Percentiles rank a stretch among this genome's conserved stretches.
phyloP scores from a whole-genome alignment of 352 stramenopile species.

The Globisporangium abappressorium region DNA sequence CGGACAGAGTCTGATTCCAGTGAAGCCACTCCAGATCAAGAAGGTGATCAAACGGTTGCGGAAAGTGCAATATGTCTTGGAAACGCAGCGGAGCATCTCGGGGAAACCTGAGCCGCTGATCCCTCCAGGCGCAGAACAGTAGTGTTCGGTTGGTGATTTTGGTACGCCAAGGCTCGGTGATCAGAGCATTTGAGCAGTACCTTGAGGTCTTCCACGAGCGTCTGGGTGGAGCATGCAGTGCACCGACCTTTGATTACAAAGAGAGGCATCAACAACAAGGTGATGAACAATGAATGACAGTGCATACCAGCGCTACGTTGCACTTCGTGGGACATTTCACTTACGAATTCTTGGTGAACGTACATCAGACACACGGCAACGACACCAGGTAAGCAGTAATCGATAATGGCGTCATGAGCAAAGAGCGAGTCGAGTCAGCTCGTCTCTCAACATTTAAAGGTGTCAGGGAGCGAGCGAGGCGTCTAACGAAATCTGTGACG shows the following conservation, averaged over 20 bases:
- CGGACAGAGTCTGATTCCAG: slow-evolving; percentile 11
- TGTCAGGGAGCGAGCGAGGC: neutral
- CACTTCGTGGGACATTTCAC: neutral
- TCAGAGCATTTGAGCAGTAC: neutral
- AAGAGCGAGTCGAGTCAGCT: neutral
- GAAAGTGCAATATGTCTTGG: slow-evolving; percentile 24
- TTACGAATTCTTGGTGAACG: neutral
- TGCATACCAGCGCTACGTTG: neutral
- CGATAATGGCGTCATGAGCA: neutral
- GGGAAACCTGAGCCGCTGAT: too few species aligned
- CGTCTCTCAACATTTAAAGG: neutral
- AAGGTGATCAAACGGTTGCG: slow-evolving; percentile 39
- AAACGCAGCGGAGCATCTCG: neutral
- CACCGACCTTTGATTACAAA: neutral
- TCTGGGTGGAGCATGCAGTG: neutral
- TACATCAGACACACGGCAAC: neutral
- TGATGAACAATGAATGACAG: neutral
- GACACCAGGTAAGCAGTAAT: neutral
- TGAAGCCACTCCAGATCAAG: slow-evolving; percentile 54
- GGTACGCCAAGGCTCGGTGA: neutral
- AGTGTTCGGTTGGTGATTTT: neutral
- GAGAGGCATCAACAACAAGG: neutral
- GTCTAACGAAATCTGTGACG: neutral
- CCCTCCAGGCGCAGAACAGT: neutral
- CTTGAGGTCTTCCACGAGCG: neutral